Conservation (phyloP, 2,329 filamentous ascomycete species). For the Fusarium proliferatum region DNA sequence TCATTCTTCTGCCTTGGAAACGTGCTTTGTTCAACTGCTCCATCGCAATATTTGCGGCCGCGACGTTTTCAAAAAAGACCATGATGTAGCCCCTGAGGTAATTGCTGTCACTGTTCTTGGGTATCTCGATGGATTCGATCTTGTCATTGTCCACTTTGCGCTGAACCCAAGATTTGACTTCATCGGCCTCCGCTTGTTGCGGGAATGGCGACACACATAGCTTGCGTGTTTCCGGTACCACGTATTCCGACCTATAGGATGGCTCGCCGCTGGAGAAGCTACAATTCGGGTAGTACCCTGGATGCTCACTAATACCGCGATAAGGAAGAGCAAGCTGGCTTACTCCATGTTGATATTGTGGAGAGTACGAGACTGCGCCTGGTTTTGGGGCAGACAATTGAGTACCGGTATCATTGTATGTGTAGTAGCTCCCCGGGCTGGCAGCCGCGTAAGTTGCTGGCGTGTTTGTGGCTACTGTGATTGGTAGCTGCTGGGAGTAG, state of each 20-base stretch:
- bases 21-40: slow-evolving; percentile 42
- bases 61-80: slow-evolving; percentile 39
- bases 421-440: slow-evolving; percentile 18
- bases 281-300: slow-evolving; percentile 6
- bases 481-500: slow-evolving; percentile 9
- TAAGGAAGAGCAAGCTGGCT: slow-evolving; percentile 32
- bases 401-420: not conserved
- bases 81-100: slow-evolving; percentile 44
- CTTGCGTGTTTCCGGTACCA: slow-evolving; percentile 35
- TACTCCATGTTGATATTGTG: slow-evolving; percentile 24
- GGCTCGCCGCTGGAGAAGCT: not conserved
- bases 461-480: not conserved
- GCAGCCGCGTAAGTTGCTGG: slow-evolving; percentile 8
- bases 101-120: slow-evolving; percentile 33
- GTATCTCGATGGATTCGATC: slow-evolving; percentile 44
- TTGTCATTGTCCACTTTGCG: slow-evolving; percentile 38
- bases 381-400: not conserved
- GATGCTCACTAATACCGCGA: slow-evolving; percentile 9
- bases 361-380: slow-evolving; percentile 12
- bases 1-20: slow-evolving; percentile 43
- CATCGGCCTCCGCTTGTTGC: slow-evolving; percentile 32
- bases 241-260: slow-evolving; percentile 7
- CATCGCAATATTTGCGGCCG: slow-evolving; percentile 39
- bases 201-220: slow-evolving; percentile 45
- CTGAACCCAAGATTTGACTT: slow-evolving; percentile 46